Conservation (phyloP, 345 rosid species). For the Salix udensis region DNA sequence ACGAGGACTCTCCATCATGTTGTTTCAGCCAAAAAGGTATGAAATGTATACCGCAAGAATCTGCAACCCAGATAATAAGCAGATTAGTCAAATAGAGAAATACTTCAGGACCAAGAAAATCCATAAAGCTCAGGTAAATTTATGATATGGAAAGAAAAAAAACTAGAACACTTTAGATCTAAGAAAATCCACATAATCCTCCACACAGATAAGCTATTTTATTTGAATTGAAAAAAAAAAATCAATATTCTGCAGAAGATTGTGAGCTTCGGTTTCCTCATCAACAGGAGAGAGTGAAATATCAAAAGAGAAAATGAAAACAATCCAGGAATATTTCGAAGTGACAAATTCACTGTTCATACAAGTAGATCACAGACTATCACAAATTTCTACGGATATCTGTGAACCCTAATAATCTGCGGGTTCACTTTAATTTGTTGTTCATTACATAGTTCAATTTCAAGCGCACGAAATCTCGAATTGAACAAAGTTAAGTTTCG, state of each 20-base stretch:
- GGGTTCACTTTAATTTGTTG: not conserved
- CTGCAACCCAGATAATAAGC: constrained; percentile 7
- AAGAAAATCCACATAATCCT: not conserved
- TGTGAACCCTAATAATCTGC: not conserved
- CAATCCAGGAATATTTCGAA: not conserved
- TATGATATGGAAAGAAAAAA: not conserved
- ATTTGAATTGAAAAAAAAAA: not conserved
- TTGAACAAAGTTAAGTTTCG: not conserved
- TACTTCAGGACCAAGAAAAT: not conserved
- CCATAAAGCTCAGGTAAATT: constrained; percentile 8
- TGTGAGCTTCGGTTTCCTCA: not conserved
- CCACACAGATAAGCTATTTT: not conserved
- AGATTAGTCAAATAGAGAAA: not conserved
- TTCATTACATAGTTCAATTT: not conserved
- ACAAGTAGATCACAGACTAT: too few species aligned
- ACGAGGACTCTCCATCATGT: constrained; percentile 28
- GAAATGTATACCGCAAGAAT: constrained; percentile 12
- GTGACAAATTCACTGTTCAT: not conserved
- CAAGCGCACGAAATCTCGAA: not conserved
- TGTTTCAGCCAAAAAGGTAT: constrained; percentile 2
- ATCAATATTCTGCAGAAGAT: not conserved
- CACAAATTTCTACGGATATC: not conserved
- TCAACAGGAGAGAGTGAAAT: not conserved
- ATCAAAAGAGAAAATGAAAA: not conserved
- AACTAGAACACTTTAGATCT: not conserved